A percentile compares a stretch with the other conserved stretches of the same genome.
Conservation (phyloP, 1,284 basidiomycete species). For the Ganoderma leucocontextum region DNA sequence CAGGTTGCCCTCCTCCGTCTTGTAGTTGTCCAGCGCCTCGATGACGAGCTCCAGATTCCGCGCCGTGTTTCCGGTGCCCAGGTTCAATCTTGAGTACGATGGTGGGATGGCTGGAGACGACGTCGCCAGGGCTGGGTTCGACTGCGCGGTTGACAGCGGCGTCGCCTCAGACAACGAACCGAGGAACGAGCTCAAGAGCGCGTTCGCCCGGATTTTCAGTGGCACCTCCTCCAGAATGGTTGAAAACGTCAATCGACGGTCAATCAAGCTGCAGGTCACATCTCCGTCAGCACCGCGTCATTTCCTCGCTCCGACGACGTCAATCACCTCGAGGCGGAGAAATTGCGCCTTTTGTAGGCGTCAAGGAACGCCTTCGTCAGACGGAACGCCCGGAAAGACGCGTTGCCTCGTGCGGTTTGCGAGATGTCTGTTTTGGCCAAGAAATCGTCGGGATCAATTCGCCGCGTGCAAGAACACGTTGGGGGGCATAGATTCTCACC, state of each 20-base stretch:
- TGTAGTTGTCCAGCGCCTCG: slow-evolving; percentile 86
- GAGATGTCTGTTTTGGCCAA: slow-evolving; percentile 61
- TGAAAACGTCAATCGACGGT: slow-evolving; percentile 89
- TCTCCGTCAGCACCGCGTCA: slow-evolving; percentile 25
- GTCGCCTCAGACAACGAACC: slow-evolving; percentile 63
- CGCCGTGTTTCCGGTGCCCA: slow-evolving; percentile 66
- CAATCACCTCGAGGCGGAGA: slow-evolving; percentile 82
- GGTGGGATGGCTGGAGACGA: slow-evolving; percentile 54
- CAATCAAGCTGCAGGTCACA: slow-evolving; percentile 70
- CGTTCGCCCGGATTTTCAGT: slow-evolving; percentile 87
- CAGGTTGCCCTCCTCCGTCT: slow-evolving; percentile 92
- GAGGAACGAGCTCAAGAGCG: slow-evolving; percentile 88
- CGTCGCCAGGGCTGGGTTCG: slow-evolving; percentile 49
- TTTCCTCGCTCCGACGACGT: slow-evolving; percentile 34
- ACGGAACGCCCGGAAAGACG: slow-evolving; percentile 92
- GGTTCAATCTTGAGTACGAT: slow-evolving; percentile 68
- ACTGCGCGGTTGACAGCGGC: slow-evolving; percentile 45
- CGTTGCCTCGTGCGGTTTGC: slow-evolving; percentile 84
- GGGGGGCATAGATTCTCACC: slow-evolving; percentile 54
- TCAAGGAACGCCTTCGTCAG: slow-evolving; percentile 86
- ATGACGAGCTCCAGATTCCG: slow-evolving; percentile 84
- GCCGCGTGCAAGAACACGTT: slow-evolving; percentile 22
- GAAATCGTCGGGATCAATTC: slow-evolving; percentile 9
- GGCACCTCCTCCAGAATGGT: slow-evolving; percentile 93
- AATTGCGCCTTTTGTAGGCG: slow-evolving; percentile 88